Base-by-base conservation (phyloP, 2,329 filamentous ascomycete genomes). In the Aspergillus spinulosporus region DNA sequence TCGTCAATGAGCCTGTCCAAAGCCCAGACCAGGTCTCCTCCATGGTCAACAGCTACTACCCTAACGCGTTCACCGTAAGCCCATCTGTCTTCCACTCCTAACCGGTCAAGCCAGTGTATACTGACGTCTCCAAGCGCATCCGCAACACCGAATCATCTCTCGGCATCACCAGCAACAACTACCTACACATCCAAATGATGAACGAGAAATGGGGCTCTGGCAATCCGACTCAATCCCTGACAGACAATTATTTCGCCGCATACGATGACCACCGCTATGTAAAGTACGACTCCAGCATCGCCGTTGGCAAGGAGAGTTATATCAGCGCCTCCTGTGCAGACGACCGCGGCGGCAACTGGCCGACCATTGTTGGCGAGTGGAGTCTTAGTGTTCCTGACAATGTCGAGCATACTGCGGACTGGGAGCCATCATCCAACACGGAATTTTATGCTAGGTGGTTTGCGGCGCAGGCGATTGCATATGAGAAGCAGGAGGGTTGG, bases 231-330 rank as follows among this genome's bases (percentile, higher is more conserved):
- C n/a, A 31, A n/a, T n/a, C 44, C 1, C 31, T 47, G 29, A 9
- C 9, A 5, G 44, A 47, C 60, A 71, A 73, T 21, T 68, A 75
- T 29, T 76, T 74, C 60, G 73, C 80, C 9, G 79, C 78, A 31
- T 87, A 80, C 62, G 83, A 86, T 64, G 78, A 84, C 65, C 84
- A 86, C 62, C 76, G 82, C 15, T 87, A 86, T 66, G 68, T 83
- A 26, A 85, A 84, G 63, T 86, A 78, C 73, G 78, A 49, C 46
- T 14, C 69, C 2, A 67, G 68, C 15, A 72, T 84, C 26, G 52
- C 70, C 1, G 70, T 74, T 0, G 76, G 73, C 5, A 75, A 84
- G 56, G 69, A 73, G 2, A 75, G 72, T 5, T 86, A 85, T 59
- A 74, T 87, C 40, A 54, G 64, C 2, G 74, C 77, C 2, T 80